phyloP scores from a whole-genome alignment of 164 flowering plant species.

The Buxus sempervirens region DNA sequence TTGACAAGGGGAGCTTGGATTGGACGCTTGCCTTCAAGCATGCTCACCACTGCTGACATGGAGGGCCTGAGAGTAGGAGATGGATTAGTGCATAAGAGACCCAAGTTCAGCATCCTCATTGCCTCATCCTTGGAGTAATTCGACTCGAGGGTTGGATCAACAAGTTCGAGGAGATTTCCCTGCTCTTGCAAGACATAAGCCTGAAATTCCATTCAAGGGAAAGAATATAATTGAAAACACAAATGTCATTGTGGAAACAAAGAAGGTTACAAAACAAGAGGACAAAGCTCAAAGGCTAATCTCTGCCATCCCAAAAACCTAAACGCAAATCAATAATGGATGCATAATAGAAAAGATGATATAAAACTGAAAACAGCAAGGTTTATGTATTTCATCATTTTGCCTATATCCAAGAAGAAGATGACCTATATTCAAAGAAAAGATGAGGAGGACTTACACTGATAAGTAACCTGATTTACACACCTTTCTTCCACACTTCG shows the following conservation, averaged over 20 bases:
- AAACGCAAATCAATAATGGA: neutral
- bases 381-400: neutral
- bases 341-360: neutral
- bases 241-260: neutral
- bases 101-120: constrained; percentile 48
- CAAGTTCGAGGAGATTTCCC: constrained; percentile 67
- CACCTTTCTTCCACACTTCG: neutral
- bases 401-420: neutral
- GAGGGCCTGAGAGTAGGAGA: constrained; percentile 72
- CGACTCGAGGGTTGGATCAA: constrained; percentile 59
- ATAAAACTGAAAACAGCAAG: neutral
- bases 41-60: constrained; percentile 72
- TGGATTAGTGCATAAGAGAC: constrained; percentile 71
- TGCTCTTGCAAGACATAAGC: constrained; percentile 69
- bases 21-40: constrained; percentile 67
- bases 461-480: too few relatives aligned
- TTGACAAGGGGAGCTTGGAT: constrained; percentile 44
- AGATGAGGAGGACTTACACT: too few relatives aligned
- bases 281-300: neutral
- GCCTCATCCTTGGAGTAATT: constrained; percentile 55
- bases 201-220: constrained; percentile 24
- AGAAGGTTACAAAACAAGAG: neutral
- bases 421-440: too few relatives aligned
- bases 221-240: too few relatives aligned
- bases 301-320: neutral